Evolutionary conservation across 139 green algal genomes (phyloP).

Genomic region (Raphidocelis subcapitata): DNA sequence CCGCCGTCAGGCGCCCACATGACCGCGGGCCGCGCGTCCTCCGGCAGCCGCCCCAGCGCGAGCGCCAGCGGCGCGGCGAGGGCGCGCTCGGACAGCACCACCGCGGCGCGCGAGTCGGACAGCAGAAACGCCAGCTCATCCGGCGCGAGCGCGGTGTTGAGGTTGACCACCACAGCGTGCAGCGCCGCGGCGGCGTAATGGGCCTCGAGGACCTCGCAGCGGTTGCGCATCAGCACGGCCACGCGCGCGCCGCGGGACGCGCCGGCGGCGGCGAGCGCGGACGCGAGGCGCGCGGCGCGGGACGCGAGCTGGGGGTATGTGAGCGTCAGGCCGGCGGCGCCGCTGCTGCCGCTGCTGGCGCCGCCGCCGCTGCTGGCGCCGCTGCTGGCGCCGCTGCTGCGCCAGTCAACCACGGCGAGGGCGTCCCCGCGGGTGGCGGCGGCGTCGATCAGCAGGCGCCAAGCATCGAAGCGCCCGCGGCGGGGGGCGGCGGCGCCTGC

Average conservation of each 20-base stretch:
- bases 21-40: no score
- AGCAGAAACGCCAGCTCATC: slow-evolving; percentile 74
- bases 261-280: slow-evolving; percentile 28
- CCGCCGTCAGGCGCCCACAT: no score
- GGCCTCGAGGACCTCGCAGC: slow-evolving; percentile 54
- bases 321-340: not conserved
- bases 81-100: slow-evolving; percentile 55
- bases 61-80: slow-evolving; percentile 27
- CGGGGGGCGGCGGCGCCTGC: no score
- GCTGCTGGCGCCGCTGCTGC: no score
- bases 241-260: slow-evolving; percentile 49
- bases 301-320: slow-evolving; percentile 15
- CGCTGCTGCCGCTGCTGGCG: slow-evolving; percentile 8
- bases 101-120: slow-evolving; percentile 42
- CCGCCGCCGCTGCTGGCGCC: no score
- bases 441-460: no score
- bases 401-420: no score
- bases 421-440: no score
- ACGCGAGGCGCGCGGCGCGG: slow-evolving; percentile 30
- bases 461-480: no score
- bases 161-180: slow-evolving; percentile 74
- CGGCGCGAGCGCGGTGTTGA: slow-evolving; percentile 74
- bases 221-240: slow-evolving; percentile 72
- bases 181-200: slow-evolving; percentile 78
- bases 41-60: no score